A percentile compares a stretch with the other conserved stretches of the same genome.
These are phyloP conservation scores for Thelonectria rubi DNA, from an alignment of 2,329 filamentous ascomycete genomes.

Conservation along the genomic window DNA sequence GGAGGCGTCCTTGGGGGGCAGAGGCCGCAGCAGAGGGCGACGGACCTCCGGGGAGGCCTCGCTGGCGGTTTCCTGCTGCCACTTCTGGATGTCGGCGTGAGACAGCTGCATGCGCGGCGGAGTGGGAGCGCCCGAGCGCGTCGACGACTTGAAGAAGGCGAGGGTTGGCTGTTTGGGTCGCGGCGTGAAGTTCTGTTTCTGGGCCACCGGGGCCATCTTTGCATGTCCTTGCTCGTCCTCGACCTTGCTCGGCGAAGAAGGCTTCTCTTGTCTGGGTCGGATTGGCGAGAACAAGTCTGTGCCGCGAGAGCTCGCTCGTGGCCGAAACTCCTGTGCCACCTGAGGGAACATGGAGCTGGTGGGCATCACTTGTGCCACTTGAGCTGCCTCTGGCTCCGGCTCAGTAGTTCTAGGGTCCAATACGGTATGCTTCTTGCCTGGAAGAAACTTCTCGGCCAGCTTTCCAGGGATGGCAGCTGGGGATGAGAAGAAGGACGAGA, in stretches of 20 bases:
- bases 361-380: constrained; percentile 39
- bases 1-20: constrained; percentile 61
- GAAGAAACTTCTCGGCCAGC: constrained; percentile 46
- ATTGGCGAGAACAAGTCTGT: constrained; percentile 51
- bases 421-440: constrained; percentile 34
- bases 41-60: constrained; percentile 51
- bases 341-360: constrained; percentile 54
- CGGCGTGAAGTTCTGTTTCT: constrained; percentile 61
- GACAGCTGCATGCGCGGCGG: constrained; percentile 55
- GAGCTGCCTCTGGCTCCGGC: constrained; percentile 34
- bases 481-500: constrained; percentile 67
- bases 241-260: constrained; percentile 4
- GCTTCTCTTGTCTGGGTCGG: constrained; percentile 15
- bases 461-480: constrained; percentile 54
- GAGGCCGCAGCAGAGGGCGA: constrained; percentile 55
- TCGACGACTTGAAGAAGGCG: constrained; percentile 52
- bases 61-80: constrained; percentile 53
- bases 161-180: constrained; percentile 47
- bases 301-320: constrained; percentile 43
- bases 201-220: constrained; percentile 50
- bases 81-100: constrained; percentile 52
- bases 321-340: constrained; percentile 44
- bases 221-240: constrained; percentile 44
- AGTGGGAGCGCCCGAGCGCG: constrained; percentile 42
- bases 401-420: constrained; percentile 29